Percentiles rank a stretch among this genome's conserved stretches.
Evolutionary conservation across 192 early-diverging fungal species (phyloP).

Genomic region (Thoreauomyces humboldtii): DNA sequence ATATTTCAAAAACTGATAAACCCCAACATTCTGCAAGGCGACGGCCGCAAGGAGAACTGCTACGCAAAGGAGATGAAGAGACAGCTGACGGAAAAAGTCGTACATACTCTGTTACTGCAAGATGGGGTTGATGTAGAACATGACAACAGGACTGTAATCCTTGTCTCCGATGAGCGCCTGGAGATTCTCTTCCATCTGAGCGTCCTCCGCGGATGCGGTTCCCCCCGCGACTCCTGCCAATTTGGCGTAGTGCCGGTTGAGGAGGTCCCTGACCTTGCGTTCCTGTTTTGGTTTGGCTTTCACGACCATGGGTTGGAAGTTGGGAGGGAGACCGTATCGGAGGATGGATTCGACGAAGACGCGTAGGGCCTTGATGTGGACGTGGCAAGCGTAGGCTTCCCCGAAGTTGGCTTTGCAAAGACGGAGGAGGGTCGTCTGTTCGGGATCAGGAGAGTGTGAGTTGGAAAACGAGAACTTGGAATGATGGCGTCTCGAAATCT

Average conservation of each 20-base stretch:
- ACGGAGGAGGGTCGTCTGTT: slow-evolving; percentile 68
- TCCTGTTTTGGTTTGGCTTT: slow-evolving; percentile 80
- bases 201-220: slow-evolving; percentile 47
- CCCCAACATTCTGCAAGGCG: no score
- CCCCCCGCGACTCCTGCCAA: slow-evolving; percentile 69
- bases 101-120: no score
- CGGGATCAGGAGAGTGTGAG: background rate
- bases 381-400: slow-evolving; percentile 87
- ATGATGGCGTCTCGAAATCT: background rate
- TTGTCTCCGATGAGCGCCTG: slow-evolving; percentile 74
- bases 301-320: slow-evolving; percentile 79
- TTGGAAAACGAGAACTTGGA: background rate
- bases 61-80: no score
- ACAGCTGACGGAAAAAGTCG: no score
- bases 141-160: slow-evolving; percentile 88
- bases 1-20: no score
- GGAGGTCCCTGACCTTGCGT: slow-evolving; percentile 70
- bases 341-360: slow-evolving; percentile 96
- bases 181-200: slow-evolving; percentile 82
- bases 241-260: slow-evolving; percentile 79
- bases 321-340: slow-evolving; percentile 95
- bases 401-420: slow-evolving; percentile 93
- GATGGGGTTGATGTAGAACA: slow-evolving; percentile 63
- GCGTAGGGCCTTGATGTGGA: slow-evolving; percentile 91
- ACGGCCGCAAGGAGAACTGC: no score